Base-by-base conservation (phyloP, 2,329 filamentous ascomycete species). In the Monosporascus sp. region DNA sequence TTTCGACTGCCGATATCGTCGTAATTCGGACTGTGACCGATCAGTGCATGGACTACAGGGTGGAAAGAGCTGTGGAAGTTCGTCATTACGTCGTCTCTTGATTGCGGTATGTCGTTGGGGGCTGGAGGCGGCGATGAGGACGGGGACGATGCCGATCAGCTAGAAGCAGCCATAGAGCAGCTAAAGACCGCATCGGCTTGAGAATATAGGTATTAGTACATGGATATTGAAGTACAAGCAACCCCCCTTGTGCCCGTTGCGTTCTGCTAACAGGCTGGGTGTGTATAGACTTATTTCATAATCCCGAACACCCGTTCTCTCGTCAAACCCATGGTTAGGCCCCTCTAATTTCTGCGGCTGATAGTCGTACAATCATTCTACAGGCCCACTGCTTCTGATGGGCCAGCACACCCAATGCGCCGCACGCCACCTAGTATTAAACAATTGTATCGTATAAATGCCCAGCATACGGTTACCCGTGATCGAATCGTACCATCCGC, bases 381-480 rank as follows among this genome's bases (percentile, higher is more conserved):
- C 25, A 41, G 17, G 24, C 37, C 18, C 8, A 8, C 39, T 43
- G 39, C 18, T 18, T 43, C 20, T 20, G 6, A 18, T 43, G 39
- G 39, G n/a, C 18, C 18, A 14, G 15, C 18, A 15, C 39, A 14
- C 39, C 39, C 18, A 43, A 43, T 43, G 17, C 39, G 39, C 39
- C 39, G 22, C 18, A 35, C 2, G 4, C 7, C 18, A 18, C 39
- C 9, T 43, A 14, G 18, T 20, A 18, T 43, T 14, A 20, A 43
- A 20, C 11, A 20, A 43, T n/a, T 41, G 38, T 49, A 35, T 49
- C 45, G 48, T 49, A 47, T 47, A 49, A 55, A 50, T 31, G 44
- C 47, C 43, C 44, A 37, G 17, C 51, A 49, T 39, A 51, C 39
- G 50, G 43, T 7, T 27, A 24, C 18, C 18, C 39, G n/a, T 11